Conservation (phyloP, 768 basidiomycete genomes). For the Suillus subaureus region DNA sequence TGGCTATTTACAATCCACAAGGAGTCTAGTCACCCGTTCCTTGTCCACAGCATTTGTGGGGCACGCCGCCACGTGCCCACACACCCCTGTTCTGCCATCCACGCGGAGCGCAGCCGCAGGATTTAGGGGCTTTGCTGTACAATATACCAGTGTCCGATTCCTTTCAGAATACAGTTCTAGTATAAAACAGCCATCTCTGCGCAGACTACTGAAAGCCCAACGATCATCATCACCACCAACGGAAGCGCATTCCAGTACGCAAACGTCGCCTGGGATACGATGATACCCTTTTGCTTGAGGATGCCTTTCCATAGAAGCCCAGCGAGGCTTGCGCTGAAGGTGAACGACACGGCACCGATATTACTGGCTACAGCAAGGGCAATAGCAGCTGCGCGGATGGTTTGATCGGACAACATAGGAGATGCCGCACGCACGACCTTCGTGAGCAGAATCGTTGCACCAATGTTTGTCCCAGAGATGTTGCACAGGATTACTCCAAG, state of each 20-base stretch:
- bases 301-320: slow-evolving; percentile 85
- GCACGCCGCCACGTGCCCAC: neutral
- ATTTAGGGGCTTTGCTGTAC: neutral
- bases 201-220: slow-evolving; percentile 70
- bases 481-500: slow-evolving; percentile 79
- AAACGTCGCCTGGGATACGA: slow-evolving; percentile 63
- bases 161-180: neutral
- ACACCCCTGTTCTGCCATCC: neutral
- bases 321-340: slow-evolving; percentile 86
- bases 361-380: slow-evolving; percentile 87
- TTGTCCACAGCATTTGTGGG: neutral
- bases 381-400: slow-evolving; percentile 58
- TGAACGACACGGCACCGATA: slow-evolving; percentile 88
- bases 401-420: slow-evolving; percentile 34
- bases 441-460: slow-evolving; percentile 86
- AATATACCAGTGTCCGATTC: neutral
- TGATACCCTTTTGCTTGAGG: slow-evolving; percentile 70
- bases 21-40: neutral
- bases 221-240: slow-evolving; percentile 62
- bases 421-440: slow-evolving; percentile 65
- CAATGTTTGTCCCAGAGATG: slow-evolving; percentile 87
- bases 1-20: neutral
- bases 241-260: slow-evolving; percentile 73
- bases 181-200: slow-evolving; percentile 72
- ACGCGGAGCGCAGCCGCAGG: neutral